Evolutionary conservation across 306 rosid genomes (phyloP), one percentile per base, ranked within the genome.

Genomic region (Dryas drummondii): DNA sequence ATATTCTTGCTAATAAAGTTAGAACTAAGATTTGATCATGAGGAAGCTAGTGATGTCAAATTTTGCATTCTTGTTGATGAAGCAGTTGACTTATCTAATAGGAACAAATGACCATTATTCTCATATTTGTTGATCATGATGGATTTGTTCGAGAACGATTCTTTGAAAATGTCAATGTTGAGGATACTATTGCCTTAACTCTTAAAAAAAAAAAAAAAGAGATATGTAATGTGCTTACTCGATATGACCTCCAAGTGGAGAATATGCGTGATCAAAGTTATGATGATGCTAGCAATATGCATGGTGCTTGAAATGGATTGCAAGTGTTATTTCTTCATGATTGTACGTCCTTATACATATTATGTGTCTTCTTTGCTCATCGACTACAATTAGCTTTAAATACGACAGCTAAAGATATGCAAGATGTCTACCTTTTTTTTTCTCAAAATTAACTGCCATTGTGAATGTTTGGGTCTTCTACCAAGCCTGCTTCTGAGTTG

Each of bases 301-400:
- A 22, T 22, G 22, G 22, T 22, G 22, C 22, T 22, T 22, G 22
- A 22, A 22, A 22, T 22, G 22, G 22, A 22, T 22, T 22, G 22
- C 22, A 22, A 22, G 22, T 1, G 0, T 22, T 22, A 22, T 22
- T 22, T 22, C 22, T 22, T 22, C 51, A 13, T 71, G 64, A 13
- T 55, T 71, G 50, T 62, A 13, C 62, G 49, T 50, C 66, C 26
- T 27, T 59, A 4, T 70, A 49, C 47, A 12, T 47, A 52, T 53
- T 52, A 70, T 70, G 44, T 70, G 5, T 52, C 37, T 55, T 71
- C 10, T 53, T 55, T 16, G 4, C 65, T 53, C 66, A 55, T 71
- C 19, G 16, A 15, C 16, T 66, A 0, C 51, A 65, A 66, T 42
- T 66, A 41, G 0, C 51, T 6, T 44, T 66, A 15, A 46, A 13